Evolutionary conservation across 345 rosid species (phyloP).

Genomic region (Boechera retrofracta): DNA sequence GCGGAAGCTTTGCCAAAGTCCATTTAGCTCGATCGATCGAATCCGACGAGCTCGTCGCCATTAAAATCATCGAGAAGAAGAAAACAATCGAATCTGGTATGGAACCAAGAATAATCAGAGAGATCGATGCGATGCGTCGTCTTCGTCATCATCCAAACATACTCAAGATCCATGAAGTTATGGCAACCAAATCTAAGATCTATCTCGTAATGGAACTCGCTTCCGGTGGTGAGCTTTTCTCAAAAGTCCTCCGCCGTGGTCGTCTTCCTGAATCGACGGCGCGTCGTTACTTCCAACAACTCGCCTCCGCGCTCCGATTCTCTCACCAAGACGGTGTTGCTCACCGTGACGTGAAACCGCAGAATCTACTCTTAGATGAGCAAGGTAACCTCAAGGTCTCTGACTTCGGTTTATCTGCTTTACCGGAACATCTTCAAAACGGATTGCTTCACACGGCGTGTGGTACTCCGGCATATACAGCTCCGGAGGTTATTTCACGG

Average conservation of each 20-base stretch:
- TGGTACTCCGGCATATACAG: conserved; percentile 81
- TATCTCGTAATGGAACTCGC: conserved; percentile 92
- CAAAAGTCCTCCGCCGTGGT: conserved; percentile 65
- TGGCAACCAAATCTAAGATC: conserved; percentile 88
- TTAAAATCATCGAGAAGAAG: conserved; percentile 77
- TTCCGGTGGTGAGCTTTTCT: conserved; percentile 78
- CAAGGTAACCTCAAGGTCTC: conserved; percentile 77
- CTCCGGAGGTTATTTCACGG: conserved; percentile 77
- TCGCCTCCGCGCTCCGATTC: conserved; percentile 75
- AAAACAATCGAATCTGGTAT: conserved; percentile 55
- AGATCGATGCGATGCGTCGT: conserved; percentile 85
- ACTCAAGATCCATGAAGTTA: conserved; percentile 83
- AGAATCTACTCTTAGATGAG: conserved; percentile 73
- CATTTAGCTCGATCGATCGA: conserved; percentile 58
- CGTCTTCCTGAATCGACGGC: conserved; percentile 59
- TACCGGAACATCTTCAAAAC: conserved; percentile 70
- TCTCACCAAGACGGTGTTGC: conserved; percentile 86
- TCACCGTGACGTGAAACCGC: conserved; percentile 93
- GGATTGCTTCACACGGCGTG: conserved; percentile 87
- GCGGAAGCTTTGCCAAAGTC: conserved; percentile 85
- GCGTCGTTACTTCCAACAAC: conserved; percentile 77
- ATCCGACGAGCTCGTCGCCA: conserved; percentile 56
- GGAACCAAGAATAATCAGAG: conserved; percentile 73
- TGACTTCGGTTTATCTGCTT: conserved; percentile 86
- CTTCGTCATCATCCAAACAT: conserved; percentile 83